These are phyloP conservation scores for Dendryphion nanum DNA, from an alignment of 2,329 filamentous ascomycete species.

Conservation along the genomic window DNA sequence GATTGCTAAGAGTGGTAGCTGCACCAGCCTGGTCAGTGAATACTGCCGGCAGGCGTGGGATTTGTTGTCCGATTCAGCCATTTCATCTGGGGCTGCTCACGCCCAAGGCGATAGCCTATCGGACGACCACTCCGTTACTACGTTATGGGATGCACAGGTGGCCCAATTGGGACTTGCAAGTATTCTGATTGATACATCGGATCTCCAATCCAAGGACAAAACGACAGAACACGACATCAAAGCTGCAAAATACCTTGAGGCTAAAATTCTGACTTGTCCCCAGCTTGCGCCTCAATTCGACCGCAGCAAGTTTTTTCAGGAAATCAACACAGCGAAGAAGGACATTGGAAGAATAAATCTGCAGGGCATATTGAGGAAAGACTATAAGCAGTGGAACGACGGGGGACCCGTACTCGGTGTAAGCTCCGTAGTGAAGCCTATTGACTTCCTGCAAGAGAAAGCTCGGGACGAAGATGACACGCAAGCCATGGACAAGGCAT, in stretches of 20 bases:
- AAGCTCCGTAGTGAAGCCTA: constrained; percentile 61
- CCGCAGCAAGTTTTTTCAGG: constrained; percentile 56
- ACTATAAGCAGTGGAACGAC: constrained; percentile 76
- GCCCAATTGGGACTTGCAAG: constrained; percentile 68
- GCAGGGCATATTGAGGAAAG: constrained; percentile 71
- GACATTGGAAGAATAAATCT: constrained; percentile 62
- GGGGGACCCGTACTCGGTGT: constrained; percentile 61
- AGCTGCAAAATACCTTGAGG: constrained; percentile 61
- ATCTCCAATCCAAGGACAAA: constrained; percentile 60
- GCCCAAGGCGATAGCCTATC: constrained; percentile 39
- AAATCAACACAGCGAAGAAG: constrained; percentile 64
- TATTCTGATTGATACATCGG: constrained; percentile 71
- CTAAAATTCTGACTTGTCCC: constrained; percentile 45
- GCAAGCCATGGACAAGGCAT: constrained; percentile 27
- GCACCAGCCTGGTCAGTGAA: constrained; percentile 66
- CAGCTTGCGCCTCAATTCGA: constrained; percentile 48
- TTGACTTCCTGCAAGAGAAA: constrained; percentile 59
- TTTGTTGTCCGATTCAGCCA: constrained; percentile 38
- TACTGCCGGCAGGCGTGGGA: constrained; percentile 61
- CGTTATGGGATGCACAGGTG: constrained; percentile 56
- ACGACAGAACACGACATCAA: constrained; percentile 61
- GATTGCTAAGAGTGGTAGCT: constrained; percentile 68
- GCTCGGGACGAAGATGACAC: constrained; percentile 44
- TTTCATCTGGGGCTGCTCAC: constrained; percentile 42
- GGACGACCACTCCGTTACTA: constrained; percentile 31